Base-by-base conservation (phyloP, 768 basidiomycete species). In the Amanita polypyramis region DNA sequence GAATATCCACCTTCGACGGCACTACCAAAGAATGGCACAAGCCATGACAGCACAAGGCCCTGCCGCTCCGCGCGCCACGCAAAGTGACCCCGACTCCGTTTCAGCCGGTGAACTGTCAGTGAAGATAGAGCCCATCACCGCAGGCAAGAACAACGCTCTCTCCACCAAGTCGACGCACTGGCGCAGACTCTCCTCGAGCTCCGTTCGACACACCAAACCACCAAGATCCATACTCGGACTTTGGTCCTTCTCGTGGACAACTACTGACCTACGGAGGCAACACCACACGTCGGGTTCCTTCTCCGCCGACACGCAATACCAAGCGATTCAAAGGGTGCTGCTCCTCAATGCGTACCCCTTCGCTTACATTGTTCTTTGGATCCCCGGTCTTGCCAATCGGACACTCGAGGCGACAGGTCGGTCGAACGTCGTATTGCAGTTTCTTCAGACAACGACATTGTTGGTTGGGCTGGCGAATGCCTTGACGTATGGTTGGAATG, bases 331-430 rank as follows among this genome's bases (percentile, higher is more conserved):
- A 29, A 38, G 45, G 14, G 33, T 54, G 27, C 43, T 51, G 30
- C 45, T 51, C 5, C 38, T 54, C 4, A 54, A 48, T 35, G 52
- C 52, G 21, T 54, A 54, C 33, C 52, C 50, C 11, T 39, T 54
- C n/a, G 42, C 44, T 34, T 54, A 54, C 36, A 54, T 54, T 32
- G 29, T 54, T 10, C 41, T 54, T 10, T 54, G 52, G 52, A 51
- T 53, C n/a, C 52, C 52, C 8, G 52, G 52, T 8, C 14, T 53
- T 5, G 44, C 36, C 17, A 53, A 53, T 42, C 49, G 52, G n/a
- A 32, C 46, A 27, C 32, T 53, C 23, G 52, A 53, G 37, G 49
- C 49, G 15, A 37, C 52, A 12, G 50, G 52, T 5, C 29, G 34
- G 15, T 23, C 37, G 19, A 39, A 19, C 10, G 20, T 47, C 30